Percentiles rank a stretch among this genome's conserved stretches.
These are phyloP conservation scores for Fusarium nelsonii DNA, from an alignment of 2,329 filamentous ascomycete genomes.

Conservation along the genomic window DNA sequence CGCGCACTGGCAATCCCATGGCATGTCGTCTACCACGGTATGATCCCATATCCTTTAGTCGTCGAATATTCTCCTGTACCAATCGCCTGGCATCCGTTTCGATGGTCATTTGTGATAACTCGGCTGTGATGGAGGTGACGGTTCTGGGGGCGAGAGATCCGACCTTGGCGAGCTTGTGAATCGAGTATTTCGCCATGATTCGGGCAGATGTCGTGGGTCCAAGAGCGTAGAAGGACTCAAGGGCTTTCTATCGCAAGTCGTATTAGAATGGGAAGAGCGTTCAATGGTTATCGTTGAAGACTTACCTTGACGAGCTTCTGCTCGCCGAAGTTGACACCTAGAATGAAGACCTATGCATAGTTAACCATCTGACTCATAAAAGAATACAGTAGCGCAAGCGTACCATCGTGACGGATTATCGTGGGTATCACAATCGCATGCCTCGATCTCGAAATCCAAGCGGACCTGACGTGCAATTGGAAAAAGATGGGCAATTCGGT, in stretches of 20 bases:
- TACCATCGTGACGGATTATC: slow-evolving; percentile 44
- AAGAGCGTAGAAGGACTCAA: slow-evolving; percentile 89
- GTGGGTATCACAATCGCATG: slow-evolving; percentile 41
- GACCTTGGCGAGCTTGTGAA: slow-evolving; percentile 85
- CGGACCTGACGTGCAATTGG: slow-evolving; percentile 22
- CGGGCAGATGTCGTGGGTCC: slow-evolving; percentile 76
- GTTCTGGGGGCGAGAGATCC: slow-evolving; percentile 81
- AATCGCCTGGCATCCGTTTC: slow-evolving; percentile 87
- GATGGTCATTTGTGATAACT: slow-evolving; percentile 91
- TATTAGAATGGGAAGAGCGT: slow-evolving; percentile 22
- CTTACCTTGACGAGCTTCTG: slow-evolving; percentile 83
- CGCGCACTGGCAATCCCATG: slow-evolving; percentile 90
- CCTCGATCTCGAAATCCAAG: slow-evolving; percentile 35
- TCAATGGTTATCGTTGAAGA: slow-evolving; percentile 6
- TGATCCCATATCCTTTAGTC: slow-evolving; percentile 89
- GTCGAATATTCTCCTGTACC: slow-evolving; percentile 85
- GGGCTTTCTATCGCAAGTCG: slow-evolving; percentile 67
- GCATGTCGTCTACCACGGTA: slow-evolving; percentile 92
- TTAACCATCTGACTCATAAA: neutral
- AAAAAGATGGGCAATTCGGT: slow-evolving; percentile 45
- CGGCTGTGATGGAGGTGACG: slow-evolving; percentile 83
- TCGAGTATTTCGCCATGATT: slow-evolving; percentile 89
- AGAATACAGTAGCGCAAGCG: slow-evolving; percentile 1
- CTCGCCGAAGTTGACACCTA: slow-evolving; percentile 89
- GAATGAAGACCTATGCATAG: slow-evolving; percentile 77